Conservation (phyloP, 345 rosid genomes). For the Gossypium stocksii region DNA sequence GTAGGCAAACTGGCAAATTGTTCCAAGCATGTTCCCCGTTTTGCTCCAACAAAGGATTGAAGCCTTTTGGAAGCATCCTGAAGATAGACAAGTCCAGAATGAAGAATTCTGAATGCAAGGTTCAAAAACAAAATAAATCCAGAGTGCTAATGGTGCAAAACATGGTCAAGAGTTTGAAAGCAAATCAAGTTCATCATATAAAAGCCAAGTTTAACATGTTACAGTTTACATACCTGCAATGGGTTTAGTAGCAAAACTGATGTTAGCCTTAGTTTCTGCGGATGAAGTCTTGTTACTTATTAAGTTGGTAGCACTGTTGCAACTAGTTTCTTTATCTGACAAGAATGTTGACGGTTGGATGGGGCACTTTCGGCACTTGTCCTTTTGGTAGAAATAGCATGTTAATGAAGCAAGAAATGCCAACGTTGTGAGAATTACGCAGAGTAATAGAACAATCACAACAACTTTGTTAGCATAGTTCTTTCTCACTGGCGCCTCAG, state of each 20-base stretch:
- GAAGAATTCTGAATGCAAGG: background rate
- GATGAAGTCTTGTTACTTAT: constrained; percentile 51
- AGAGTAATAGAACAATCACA: constrained; percentile 49
- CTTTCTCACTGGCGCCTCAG: constrained; percentile 34
- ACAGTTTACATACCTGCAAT: constrained; percentile 34
- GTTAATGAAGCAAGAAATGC: constrained; percentile 60
- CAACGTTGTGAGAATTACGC: constrained; percentile 58
- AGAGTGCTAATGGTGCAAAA: background rate
- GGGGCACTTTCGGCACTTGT: constrained; percentile 35
- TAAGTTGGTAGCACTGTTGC: constrained; percentile 72
- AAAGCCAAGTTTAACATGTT: background rate
- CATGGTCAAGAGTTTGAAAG: background rate
- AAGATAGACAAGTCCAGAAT: constrained; percentile 14
- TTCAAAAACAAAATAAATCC: background rate
- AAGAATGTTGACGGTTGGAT: constrained; percentile 44
- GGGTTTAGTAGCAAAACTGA: constrained; percentile 34
- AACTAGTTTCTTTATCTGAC: constrained; percentile 69
- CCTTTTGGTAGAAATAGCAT: constrained; percentile 53
- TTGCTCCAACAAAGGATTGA: constrained; percentile 45
- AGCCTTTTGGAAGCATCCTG: constrained; percentile 69
- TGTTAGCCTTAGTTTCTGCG: constrained; percentile 33
- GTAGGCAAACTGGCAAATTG: constrained; percentile 60
- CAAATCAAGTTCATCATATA: background rate
- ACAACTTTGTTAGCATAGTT: constrained; percentile 49
- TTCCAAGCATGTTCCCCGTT: constrained; percentile 47